Conservation (phyloP, 2,329 filamentous ascomycete genomes). For the Aspergillus aculeatus region DNA sequence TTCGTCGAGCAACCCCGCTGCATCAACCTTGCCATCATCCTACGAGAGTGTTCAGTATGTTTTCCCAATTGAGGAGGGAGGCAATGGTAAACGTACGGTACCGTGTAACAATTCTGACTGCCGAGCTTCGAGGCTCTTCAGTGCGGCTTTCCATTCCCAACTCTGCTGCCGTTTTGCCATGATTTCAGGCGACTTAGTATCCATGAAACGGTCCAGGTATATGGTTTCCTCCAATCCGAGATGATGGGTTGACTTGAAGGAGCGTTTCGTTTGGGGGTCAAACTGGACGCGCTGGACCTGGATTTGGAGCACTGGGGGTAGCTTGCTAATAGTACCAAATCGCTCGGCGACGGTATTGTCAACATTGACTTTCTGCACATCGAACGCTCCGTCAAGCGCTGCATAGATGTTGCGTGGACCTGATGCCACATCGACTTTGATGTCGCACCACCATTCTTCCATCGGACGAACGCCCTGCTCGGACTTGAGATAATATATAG, state of each 20-base stretch:
- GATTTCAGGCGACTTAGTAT: constrained; percentile 58
- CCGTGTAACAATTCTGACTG: constrained; percentile 44
- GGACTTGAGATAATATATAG: constrained; percentile 47
- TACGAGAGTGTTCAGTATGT: constrained; percentile 10
- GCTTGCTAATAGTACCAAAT: constrained; percentile 70
- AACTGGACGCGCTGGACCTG: constrained; percentile 81
- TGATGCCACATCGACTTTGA: constrained; percentile 59
- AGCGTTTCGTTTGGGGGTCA: constrained; percentile 58
- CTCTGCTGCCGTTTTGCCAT: constrained; percentile 65
- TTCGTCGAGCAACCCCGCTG: constrained; percentile 32
- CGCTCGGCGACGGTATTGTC: constrained; percentile 59
- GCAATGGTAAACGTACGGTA: constrained; percentile 23
- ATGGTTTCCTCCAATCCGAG: constrained; percentile 77
- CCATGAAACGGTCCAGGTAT: constrained; percentile 85
- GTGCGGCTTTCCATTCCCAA: constrained; percentile 70
- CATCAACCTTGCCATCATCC: constrained; percentile 28
- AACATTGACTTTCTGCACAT: constrained; percentile 70
- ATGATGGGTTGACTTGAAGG: constrained; percentile 72
- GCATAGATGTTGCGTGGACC: constrained; percentile 71
- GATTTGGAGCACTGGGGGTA: constrained; percentile 84
- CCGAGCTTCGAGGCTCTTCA: constrained; percentile 56
- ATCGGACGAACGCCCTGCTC: constrained; percentile 48
- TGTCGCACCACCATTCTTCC: constrained; percentile 61
- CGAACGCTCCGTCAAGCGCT: constrained; percentile 81
- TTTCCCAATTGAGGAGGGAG: background rate